phyloP scores from a whole-genome alignment of 2,329 filamentous ascomycete genomes.

The Xylariomycetidae sp. region DNA sequence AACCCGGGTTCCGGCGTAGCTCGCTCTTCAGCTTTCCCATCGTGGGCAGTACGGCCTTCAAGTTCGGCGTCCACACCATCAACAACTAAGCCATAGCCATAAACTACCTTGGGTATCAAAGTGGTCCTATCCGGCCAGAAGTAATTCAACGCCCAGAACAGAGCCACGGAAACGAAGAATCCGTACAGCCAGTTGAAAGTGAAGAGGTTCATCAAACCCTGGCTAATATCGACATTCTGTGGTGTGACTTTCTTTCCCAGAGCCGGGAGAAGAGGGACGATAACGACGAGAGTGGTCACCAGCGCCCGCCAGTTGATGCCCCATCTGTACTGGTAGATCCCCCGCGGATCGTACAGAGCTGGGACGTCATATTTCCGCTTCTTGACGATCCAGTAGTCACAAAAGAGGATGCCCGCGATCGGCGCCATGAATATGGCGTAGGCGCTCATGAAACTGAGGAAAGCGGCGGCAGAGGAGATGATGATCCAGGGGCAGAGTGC shows the following conservation, averaged over 20 bases:
- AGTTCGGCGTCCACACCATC: no score
- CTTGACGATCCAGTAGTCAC: slow-evolving; percentile 24
- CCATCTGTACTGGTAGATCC: slow-evolving; percentile 29
- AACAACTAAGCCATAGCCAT: slow-evolving; percentile 11
- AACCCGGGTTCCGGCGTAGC: no score
- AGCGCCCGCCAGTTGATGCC: slow-evolving; percentile 31
- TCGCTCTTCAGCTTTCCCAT: no score
- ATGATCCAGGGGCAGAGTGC: slow-evolving; percentile 32
- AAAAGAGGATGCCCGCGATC: slow-evolving; percentile 16
- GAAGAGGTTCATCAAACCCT: slow-evolving; percentile 22
- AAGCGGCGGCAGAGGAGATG: slow-evolving; percentile 23
- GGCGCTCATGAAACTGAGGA: slow-evolving; percentile 28
- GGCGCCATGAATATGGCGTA: slow-evolving; percentile 31
- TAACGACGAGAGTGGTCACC: slow-evolving; percentile 14
- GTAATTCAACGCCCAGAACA: slow-evolving; percentile 16
- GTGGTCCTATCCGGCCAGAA: slow-evolving; percentile 15
- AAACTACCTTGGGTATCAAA: slow-evolving; percentile 14
- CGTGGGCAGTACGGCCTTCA: no score
- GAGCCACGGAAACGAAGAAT: slow-evolving; percentile 16
- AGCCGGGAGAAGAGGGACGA: slow-evolving; percentile 27
- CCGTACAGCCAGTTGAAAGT: slow-evolving; percentile 27
- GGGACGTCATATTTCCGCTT: slow-evolving; percentile 29
- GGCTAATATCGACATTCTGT: slow-evolving; percentile 14
- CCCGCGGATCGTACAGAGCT: slow-evolving; percentile 30
- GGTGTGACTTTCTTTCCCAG: slow-evolving; percentile 23